Evolutionary conservation across 1,139 yeast species (phyloP), one percentile per base, ranked within the genome.

Genomic region (Diutina neorugosa): DNA sequence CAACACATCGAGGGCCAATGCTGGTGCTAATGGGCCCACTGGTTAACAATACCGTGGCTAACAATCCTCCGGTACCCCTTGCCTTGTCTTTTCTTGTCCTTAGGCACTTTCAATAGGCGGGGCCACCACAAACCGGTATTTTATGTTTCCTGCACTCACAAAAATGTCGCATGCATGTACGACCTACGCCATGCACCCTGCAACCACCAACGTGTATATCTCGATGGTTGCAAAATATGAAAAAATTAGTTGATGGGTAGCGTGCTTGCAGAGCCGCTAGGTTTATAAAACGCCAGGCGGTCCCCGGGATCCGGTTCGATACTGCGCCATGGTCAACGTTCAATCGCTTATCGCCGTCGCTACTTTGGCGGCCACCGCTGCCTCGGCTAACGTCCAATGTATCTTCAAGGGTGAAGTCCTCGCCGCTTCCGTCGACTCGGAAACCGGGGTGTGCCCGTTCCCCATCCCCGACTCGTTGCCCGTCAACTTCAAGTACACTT

Each of bases 381-480:
- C 59, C 51, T 60, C 65, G 53, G 53, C 58, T 53, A 63, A 69
- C 53, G 77, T 73, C 53, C 72, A 68, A 53, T 73, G 78, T 66
- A 58, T 65, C 52, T 69, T 70, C 52, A 61, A 67, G 57, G 75
- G 74, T 57, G 63, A 52, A 49, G 54, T 60, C 50, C 67, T 65
- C 40, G 70, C 70, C 40, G 37, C 9, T 11, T 63, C 64, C 50
- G 77, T 72, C 52, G 76, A 71, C 64, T 67, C 67, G 57, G 76
- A 67, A 56, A 69, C 77, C 52, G 78, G 76, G 57, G 57, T 55
- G 16, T 73, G 78, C 65, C 68, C 71, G 54, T 72, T 71, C 69
- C 56, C 68, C 18, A 57, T 73, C 52, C 74, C 76, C 57, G 54
- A 59, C 3, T 7, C 53, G 31, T 65, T 61, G 55, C 70, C 73